phyloP scores from a whole-genome alignment of 1,284 basidiomycete species.

The Ganoderma lingzhi region DNA sequence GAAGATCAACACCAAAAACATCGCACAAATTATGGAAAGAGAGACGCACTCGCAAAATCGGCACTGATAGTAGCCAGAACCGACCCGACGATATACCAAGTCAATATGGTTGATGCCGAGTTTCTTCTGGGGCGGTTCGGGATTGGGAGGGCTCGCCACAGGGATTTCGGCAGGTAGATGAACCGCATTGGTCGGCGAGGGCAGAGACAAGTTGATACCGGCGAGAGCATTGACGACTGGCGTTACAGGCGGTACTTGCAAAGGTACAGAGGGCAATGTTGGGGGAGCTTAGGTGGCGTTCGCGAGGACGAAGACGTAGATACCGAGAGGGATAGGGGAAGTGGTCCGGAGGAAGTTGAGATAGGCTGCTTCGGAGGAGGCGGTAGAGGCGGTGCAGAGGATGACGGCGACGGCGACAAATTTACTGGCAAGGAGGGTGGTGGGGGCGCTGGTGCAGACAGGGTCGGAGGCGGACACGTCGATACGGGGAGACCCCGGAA shows the following conservation, averaged over 20 bases:
- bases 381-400: background rate
- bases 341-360: background rate
- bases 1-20: background rate
- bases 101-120: constrained; percentile 36
- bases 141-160: background rate
- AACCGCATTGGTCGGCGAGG: constrained; percentile 6
- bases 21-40: constrained; percentile 1
- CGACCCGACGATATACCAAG: constrained; percentile 31
- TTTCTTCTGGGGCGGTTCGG: constrained; percentile 4
- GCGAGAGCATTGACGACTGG: constrained; percentile 3
- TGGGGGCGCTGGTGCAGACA: background rate
- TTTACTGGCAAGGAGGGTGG: background rate
- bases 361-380: background rate
- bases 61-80: constrained; percentile 27
- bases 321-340: background rate
- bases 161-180: constrained; percentile 9
- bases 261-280: background rate
- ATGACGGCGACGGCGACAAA: background rate
- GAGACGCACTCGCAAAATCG: constrained; percentile 34
- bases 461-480: background rate
- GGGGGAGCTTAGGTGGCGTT: background rate
- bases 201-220: background rate
- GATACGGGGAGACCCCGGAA: background rate
- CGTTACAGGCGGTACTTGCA: background rate
- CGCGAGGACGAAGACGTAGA: background rate